Evolutionary conservation across 2,329 filamentous ascomycete genomes (phyloP), one percentile per base, ranked within the genome.

Genomic region (Xylaria hypoxylon): DNA sequence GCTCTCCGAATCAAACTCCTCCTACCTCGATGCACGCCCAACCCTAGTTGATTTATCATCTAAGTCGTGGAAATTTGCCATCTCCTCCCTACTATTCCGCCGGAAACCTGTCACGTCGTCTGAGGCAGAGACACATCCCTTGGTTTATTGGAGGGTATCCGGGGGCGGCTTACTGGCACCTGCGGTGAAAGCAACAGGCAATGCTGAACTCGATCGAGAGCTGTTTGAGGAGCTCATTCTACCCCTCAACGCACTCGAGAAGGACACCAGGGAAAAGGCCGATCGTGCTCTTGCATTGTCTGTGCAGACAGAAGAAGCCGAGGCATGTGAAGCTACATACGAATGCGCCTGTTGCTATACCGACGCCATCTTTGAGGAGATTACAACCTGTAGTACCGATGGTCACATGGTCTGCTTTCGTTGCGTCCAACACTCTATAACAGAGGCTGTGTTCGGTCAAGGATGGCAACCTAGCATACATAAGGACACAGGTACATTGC

Each of bases 401-500:
- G 89, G 87, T 1, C 92, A 96, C 79, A 86, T 92, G 75, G 84
- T 95, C 61, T 96, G 92, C 80, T 90, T 94, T 79, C 87, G 87
- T 51, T 98, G 96, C 78, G 90, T 98, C 57, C 90, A 90, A 69
- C 89, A 91, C 70, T 90, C 94, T 11, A 86, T 95, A 65, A 91
- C 90, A 56, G 95, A 98, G 77, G 94, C 94, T 1, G 82, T 98
- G 0, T 98, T 97, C 76, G 96, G 96, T 0, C 96, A 98, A 78
- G 93, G 93, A 59, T 97, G 95, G 93, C 87, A 89, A 56, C 89
- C 91, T 65, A 96, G 88, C 73, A 90, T 97, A 72, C 87, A 96
- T 75, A 79, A 87, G 31, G 85, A 89, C 65, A 87, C 85, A 42
- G 92, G 92, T 42, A 94, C 93, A 0, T 83, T 98, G 60, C 88